These are phyloP conservation scores for Fusarium napiforme DNA, from an alignment of 2,329 filamentous ascomycete genomes.

Conservation along the genomic window DNA sequence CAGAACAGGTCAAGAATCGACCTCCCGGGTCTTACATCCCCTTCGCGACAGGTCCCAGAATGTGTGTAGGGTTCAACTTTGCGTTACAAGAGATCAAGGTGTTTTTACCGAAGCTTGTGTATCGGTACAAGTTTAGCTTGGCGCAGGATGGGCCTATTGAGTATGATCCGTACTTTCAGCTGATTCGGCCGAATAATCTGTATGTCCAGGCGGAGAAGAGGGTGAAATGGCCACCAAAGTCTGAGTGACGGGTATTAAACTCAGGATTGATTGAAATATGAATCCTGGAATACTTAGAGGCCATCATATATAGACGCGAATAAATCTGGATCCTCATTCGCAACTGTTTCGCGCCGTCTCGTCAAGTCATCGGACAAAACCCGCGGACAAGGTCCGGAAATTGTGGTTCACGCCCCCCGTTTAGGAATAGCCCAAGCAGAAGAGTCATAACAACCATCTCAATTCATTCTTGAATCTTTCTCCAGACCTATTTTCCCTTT, in stretches of 20 bases:
- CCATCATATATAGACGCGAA: accelerated
- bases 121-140: slow-evolving; percentile 64
- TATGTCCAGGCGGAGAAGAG: slow-evolving; percentile 60
- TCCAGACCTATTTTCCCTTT: accelerated
- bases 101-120: slow-evolving; percentile 67
- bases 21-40: slow-evolving; percentile 66
- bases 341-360: background rate
- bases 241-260: accelerated
- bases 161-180: slow-evolving; percentile 69
- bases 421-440: background rate
- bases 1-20: slow-evolving; percentile 61
- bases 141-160: slow-evolving; percentile 62
- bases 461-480: background rate
- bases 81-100: slow-evolving; percentile 70
- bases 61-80: slow-evolving; percentile 74
- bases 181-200: slow-evolving; percentile 66
- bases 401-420: background rate
- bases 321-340: accelerated
- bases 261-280: no score
- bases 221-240: slow-evolving; percentile 16
- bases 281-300: background rate
- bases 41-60: slow-evolving; percentile 66
- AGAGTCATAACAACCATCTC: background rate
- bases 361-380: background rate
- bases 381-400: background rate